These are phyloP conservation scores for Chlorella sp. DNA, from an alignment of 139 green algal genomes.

Conservation along the genomic window DNA sequence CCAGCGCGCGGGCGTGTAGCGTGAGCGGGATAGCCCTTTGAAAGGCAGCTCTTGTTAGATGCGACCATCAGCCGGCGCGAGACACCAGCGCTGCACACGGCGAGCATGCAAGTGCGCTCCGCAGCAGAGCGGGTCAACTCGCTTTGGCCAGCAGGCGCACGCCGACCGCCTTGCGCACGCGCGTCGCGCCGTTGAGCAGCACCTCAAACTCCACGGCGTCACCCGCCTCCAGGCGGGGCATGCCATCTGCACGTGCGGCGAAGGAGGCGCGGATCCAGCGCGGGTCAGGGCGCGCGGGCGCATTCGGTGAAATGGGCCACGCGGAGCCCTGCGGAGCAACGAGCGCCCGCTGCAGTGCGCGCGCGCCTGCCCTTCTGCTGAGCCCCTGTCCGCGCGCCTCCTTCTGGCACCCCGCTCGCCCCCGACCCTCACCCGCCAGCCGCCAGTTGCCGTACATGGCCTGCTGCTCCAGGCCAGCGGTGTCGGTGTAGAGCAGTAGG, in stretches of 20 bases:
- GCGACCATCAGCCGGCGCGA: too few species aligned
- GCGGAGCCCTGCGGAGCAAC: too few species aligned
- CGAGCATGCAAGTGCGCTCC: neutral
- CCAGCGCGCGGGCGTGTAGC: neutral
- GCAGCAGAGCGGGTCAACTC: neutral
- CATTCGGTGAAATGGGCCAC: too few species aligned
- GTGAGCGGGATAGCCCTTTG: too few species aligned
- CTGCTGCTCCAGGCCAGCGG: slow-evolving; percentile 23
- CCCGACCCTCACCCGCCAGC: slow-evolving; percentile 8
- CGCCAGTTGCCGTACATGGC: slow-evolving; percentile 29
- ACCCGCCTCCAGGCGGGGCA: slow-evolving; percentile 9
- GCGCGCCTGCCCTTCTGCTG: too few species aligned
- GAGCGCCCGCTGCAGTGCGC: too few species aligned
- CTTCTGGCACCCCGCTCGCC: neutral
- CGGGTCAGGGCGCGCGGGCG: too few species aligned
- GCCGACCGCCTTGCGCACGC: slow-evolving; percentile 4
- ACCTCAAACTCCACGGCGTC: slow-evolving; percentile 46
- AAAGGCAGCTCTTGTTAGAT: too few species aligned
- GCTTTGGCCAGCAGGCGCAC: slow-evolving; percentile 32
- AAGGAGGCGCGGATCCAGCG: too few species aligned
- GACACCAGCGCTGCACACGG: neutral
- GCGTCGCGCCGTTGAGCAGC: neutral
- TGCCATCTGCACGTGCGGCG: slow-evolving; percentile 12
- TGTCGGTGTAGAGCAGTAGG: slow-evolving; percentile 36
- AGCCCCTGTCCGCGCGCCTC: too few species aligned